A percentile compares a stretch with the other conserved stretches of the same genome.
Conservation (phyloP, 2,329 filamentous ascomycete genomes). For the Sordariomycetes sp. region DNA sequence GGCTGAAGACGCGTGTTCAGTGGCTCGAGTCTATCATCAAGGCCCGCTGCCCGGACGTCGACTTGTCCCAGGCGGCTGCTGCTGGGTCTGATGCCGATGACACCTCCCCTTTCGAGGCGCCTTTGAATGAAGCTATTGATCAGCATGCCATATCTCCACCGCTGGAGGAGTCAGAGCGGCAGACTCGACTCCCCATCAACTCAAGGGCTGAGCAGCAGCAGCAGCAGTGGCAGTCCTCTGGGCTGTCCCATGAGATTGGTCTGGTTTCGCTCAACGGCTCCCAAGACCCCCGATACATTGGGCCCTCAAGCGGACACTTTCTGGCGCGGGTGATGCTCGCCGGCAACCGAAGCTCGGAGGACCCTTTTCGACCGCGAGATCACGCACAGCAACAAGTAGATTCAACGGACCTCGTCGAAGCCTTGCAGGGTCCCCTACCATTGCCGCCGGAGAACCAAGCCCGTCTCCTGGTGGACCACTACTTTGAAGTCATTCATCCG, state of each 20-base stretch:
- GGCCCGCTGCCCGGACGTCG: constrained; percentile 29
- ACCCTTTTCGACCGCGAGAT: constrained; percentile 7
- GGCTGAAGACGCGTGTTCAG: constrained; percentile 27
- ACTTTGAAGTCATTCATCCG: constrained; percentile 37
- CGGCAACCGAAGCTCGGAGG: constrained; percentile 16
- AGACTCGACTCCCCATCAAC: too few species aligned
- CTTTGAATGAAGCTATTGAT: too few species aligned
- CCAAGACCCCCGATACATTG: constrained; percentile 40
- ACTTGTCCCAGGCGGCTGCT: constrained; percentile 14
- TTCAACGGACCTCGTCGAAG: constrained; percentile 19
- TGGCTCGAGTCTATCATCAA: constrained; percentile 37
- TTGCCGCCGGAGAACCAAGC: neutral
- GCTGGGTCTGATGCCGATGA: neutral
- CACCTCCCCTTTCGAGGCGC: neutral
- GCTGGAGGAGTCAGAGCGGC: too few species aligned
- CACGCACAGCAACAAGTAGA: neutral
- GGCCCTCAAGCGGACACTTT: constrained; percentile 46
- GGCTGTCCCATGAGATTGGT: constrained; percentile 40
- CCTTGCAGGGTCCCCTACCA: constrained; percentile 18
- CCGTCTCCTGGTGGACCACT: constrained; percentile 11
- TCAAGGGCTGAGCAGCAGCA: neutral
- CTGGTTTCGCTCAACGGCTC: constrained; percentile 38
- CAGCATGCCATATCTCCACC: too few species aligned
- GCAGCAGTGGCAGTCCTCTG: too few species aligned
- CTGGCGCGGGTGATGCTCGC: constrained; percentile 39